These are phyloP conservation scores for Sordariomycetes sp. DNA, from an alignment of 2,329 filamentous ascomycete species.

Conservation along the genomic window DNA sequence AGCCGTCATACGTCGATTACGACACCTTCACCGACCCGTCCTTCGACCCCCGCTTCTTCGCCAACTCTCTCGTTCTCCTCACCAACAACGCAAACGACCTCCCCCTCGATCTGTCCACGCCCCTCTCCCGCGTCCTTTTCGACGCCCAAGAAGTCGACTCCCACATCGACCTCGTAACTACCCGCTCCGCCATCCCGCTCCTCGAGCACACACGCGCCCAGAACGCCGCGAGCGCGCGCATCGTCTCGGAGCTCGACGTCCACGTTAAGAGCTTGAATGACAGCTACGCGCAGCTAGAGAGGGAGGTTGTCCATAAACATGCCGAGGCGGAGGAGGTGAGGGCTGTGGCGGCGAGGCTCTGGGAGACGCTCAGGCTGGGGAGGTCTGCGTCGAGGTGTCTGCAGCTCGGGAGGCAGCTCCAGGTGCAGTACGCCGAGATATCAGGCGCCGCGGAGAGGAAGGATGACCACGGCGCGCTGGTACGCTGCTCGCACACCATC, in stretches of 20 bases:
- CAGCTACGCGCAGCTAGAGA: conserved; percentile 74
- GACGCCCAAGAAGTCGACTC: conserved; percentile 96
- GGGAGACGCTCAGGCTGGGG: conserved; percentile 66
- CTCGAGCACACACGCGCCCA: conserved; percentile 66
- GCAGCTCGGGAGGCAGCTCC: conserved; percentile 71
- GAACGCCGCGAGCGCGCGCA: conserved; percentile 55
- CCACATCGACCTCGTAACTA: conserved; percentile 82
- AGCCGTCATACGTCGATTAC: conserved; percentile 88
- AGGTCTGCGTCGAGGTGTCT: conserved; percentile 67
- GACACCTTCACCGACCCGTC: conserved; percentile 74
- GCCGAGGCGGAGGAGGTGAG: conserved; percentile 75
- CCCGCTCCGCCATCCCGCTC: conserved; percentile 68
- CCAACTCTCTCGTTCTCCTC: conserved; percentile 74
- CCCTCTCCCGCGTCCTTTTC: conserved; percentile 85
- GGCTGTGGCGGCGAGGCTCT: conserved; percentile 62
- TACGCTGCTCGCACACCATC: conserved; percentile 72
- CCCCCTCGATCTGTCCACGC: conserved; percentile 84
- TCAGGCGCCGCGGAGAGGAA: conserved; percentile 28
- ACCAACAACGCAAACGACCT: conserved; percentile 90
- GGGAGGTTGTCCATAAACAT: conserved; percentile 76
- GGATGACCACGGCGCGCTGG: conserved; percentile 65
- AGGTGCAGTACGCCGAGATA: conserved; percentile 70
- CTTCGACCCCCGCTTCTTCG: conserved; percentile 73
- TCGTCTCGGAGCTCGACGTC: conserved; percentile 64
- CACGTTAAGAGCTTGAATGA: conserved; percentile 72